Conservation (phyloP, 1,284 basidiomycete species). For the Papiliotrema fonsecae region DNA sequence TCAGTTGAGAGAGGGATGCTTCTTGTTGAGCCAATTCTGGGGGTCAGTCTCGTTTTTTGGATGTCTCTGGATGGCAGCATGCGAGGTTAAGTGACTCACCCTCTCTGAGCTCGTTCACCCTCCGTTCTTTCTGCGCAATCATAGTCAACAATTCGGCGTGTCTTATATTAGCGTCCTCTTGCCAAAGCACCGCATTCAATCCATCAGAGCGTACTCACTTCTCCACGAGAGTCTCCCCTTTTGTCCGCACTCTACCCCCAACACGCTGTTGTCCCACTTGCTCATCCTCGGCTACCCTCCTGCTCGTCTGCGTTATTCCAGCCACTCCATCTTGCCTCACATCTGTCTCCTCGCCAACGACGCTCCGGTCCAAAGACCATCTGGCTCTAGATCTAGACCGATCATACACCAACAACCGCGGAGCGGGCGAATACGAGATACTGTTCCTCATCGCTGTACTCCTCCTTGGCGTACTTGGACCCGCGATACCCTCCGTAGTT, state of each 20-base stretch:
- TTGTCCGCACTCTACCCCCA: neutral
- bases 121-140: constrained; percentile 38
- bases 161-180: constrained; percentile 14
- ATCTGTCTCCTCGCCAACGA: no score
- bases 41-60: neutral
- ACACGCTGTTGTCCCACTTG: neutral
- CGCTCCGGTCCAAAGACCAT: no score
- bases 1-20: constrained; percentile 29
- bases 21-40: constrained; percentile 37
- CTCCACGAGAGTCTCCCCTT: constrained; percentile 17
- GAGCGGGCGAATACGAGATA: constrained; percentile 14
- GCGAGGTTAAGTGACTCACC: constrained; percentile 16
- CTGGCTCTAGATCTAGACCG: no score
- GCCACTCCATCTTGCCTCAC: neutral
- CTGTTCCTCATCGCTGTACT: constrained; percentile 11
- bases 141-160: constrained; percentile 36
- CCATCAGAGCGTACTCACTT: constrained; percentile 13
- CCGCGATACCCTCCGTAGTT: no score
- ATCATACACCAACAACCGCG: neutral
- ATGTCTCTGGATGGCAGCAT: neutral
- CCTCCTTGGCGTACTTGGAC: constrained; percentile 9
- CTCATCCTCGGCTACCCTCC: neutral
- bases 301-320: neutral
- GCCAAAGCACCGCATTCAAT: neutral
- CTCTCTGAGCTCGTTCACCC: constrained; percentile 37